Percentiles rank a stretch among this genome's conserved stretches.
Evolutionary conservation across 106 monocot genomes (phyloP).

Genomic region (Acorus calamus): DNA sequence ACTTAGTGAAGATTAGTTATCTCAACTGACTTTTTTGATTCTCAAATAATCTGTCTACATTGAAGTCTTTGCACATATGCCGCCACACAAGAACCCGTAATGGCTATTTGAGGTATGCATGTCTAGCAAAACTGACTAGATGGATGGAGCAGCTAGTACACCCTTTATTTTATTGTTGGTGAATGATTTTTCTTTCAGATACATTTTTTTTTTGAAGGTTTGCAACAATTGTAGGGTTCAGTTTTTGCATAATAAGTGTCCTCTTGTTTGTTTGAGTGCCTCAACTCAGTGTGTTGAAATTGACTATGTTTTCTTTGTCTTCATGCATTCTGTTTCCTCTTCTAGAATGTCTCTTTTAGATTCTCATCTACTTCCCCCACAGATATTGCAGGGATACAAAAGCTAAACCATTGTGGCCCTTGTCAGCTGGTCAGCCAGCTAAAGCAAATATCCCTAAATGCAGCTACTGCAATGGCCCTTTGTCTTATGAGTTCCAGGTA

Average conservation of each 20-base stretch:
- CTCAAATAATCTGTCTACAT: no score
- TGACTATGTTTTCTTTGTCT: not conserved
- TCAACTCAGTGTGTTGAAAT: not conserved
- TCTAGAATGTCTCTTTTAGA: not conserved
- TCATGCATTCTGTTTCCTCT: not conserved
- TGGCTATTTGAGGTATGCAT: no score
- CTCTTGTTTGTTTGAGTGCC: no score
- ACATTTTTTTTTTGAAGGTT: slow-evolving; percentile 3
- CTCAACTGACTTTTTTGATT: no score
- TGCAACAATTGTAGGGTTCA: not conserved
- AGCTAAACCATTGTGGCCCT: slow-evolving; percentile 81
- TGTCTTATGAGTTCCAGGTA: slow-evolving; percentile 89
- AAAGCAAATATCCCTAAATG: slow-evolving; percentile 80
- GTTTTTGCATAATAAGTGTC: not conserved
- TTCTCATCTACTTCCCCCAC: not conserved
- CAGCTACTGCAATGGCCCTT: slow-evolving; percentile 53
- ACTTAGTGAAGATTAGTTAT: no score
- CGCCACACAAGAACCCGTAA: no score
- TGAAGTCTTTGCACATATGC: no score
- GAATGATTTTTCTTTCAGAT: not conserved
- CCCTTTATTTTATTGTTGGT: no score
- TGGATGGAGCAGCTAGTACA: no score
- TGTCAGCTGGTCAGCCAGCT: slow-evolving; percentile 54
- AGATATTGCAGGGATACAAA: slow-evolving; percentile 63
- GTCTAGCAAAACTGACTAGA: no score